Percentiles rank a stretch among this genome's conserved stretches.
Conservation (phyloP, 2,329 filamentous ascomycete species). For the Fusarium austroafricanum region DNA sequence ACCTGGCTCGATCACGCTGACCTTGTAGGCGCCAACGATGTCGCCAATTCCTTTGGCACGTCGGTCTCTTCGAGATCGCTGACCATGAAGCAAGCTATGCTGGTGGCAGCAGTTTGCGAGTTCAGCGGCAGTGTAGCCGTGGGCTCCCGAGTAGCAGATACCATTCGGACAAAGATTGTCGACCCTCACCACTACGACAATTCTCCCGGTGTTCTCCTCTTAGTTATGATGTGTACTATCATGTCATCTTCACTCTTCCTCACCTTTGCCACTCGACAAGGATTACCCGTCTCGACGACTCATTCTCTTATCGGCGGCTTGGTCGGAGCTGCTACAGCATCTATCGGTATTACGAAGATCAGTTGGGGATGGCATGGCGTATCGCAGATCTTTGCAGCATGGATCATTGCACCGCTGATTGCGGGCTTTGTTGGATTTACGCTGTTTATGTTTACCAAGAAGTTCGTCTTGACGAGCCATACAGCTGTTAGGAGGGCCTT, state of each 20-base stretch:
- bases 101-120: constrained; percentile 69
- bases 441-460: constrained; percentile 53
- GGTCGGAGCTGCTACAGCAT: constrained; percentile 52
- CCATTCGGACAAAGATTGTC: constrained; percentile 67
- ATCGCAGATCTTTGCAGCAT: constrained; percentile 54
- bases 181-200: constrained; percentile 62
- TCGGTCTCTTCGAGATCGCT: constrained; percentile 77
- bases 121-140: constrained; percentile 70
- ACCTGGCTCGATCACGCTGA: background rate
- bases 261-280: constrained; percentile 62
- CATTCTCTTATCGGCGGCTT: constrained; percentile 62
- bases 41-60: constrained; percentile 80
- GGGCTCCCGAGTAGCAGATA: constrained; percentile 69
- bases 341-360: constrained; percentile 51
- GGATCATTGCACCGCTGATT: constrained; percentile 52
- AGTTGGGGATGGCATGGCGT: constrained; percentile 55
- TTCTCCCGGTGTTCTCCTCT: constrained; percentile 64
- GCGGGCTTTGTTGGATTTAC: constrained; percentile 49
- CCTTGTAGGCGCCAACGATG: constrained; percentile 69
- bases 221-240: constrained; percentile 66
- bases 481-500: constrained; percentile 51
- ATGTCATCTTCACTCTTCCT: constrained; percentile 64
- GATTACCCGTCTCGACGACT: constrained; percentile 66
- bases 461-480: constrained; percentile 45
- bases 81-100: constrained; percentile 70